These are phyloP conservation scores for Puccinia coronata DNA, from an alignment of 1,284 basidiomycete species.

Conservation along the genomic window DNA sequence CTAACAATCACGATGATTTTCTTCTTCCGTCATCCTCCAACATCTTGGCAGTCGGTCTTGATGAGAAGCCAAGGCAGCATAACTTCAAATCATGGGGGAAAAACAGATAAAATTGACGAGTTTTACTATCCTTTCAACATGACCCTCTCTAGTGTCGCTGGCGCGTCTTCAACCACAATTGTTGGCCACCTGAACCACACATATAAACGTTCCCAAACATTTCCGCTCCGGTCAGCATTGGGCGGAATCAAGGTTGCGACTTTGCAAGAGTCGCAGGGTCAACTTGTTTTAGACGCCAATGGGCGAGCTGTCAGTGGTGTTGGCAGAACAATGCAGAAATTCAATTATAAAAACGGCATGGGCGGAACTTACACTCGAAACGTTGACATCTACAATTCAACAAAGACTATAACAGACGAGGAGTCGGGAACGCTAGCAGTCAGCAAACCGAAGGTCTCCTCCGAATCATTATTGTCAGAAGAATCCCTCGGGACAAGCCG, in stretches of 20 bases:
- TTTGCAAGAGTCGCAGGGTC: slow-evolving; percentile 5
- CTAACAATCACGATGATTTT: neutral
- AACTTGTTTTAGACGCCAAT: slow-evolving; percentile 4
- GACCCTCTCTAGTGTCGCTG: neutral
- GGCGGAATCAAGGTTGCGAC: slow-evolving; percentile 12
- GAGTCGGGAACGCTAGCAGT: too few species aligned
- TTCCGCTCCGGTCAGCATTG: neutral
- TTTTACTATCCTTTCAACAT: slow-evolving; percentile 37
- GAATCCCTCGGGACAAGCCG: too few species aligned
- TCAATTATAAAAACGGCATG: neutral
- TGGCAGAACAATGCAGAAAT: slow-evolving; percentile 32
- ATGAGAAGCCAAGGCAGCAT: slow-evolving; percentile 2
- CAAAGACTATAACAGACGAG: too few species aligned
- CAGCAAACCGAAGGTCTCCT: too few species aligned
- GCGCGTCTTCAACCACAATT: neutral
- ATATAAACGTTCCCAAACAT: slow-evolving; percentile 4
- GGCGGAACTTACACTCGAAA: neutral
- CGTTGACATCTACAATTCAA: too few species aligned
- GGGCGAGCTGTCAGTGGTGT: slow-evolving; percentile 21
- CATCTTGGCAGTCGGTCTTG: slow-evolving; percentile 1
- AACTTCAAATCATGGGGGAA: slow-evolving; percentile 9
- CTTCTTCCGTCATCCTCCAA: neutral
- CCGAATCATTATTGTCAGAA: too few species aligned
- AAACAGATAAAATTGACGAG: neutral
- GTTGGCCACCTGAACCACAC: slow-evolving; percentile 9